Conservation (phyloP, 176 grass and related monocot species). For the Oryza glaberrima region DNA sequence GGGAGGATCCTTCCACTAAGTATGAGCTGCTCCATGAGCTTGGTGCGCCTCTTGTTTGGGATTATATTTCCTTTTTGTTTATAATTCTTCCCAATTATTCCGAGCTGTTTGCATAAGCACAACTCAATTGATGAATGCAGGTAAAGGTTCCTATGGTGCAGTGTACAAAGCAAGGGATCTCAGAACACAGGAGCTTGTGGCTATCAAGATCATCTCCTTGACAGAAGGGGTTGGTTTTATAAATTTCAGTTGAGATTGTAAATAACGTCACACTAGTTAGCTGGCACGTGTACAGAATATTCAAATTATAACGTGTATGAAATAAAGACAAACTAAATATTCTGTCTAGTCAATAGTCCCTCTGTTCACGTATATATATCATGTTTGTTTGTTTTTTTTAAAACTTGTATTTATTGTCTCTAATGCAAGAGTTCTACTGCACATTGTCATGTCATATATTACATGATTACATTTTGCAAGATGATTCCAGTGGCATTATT, state of each 20-base stretch:
- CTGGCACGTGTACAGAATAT: neutral
- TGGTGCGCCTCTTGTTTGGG: constrained; percentile 59
- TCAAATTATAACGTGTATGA: constrained; percentile 6
- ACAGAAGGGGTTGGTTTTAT: constrained; percentile 82
- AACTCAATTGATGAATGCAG: constrained; percentile 54
- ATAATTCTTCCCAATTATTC: constrained; percentile 21
- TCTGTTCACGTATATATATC: neutral
- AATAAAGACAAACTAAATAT: constrained; percentile 11
- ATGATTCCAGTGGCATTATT: neutral
- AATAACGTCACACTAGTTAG: neutral
- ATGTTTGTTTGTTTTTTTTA: neutral
- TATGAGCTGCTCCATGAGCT: constrained; percentile 98
- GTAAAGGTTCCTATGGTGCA: constrained; percentile 98
- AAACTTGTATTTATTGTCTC: neutral
- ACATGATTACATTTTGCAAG: neutral
- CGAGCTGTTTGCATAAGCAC: constrained; percentile 40
- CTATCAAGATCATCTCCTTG: constrained; percentile 97
- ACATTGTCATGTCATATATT: neutral
- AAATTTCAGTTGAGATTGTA: constrained; percentile 25
- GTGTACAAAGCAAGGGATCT: constrained; percentile 99
- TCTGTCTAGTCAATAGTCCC: neutral
- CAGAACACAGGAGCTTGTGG: constrained; percentile 94
- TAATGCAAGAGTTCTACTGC: neutral
- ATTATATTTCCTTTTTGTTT: constrained; percentile 24
- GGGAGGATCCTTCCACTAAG: constrained; percentile 91